Evolutionary conservation across 2,329 filamentous ascomycete genomes (phyloP).

Genomic region (Colletotrichum tabaci): DNA sequence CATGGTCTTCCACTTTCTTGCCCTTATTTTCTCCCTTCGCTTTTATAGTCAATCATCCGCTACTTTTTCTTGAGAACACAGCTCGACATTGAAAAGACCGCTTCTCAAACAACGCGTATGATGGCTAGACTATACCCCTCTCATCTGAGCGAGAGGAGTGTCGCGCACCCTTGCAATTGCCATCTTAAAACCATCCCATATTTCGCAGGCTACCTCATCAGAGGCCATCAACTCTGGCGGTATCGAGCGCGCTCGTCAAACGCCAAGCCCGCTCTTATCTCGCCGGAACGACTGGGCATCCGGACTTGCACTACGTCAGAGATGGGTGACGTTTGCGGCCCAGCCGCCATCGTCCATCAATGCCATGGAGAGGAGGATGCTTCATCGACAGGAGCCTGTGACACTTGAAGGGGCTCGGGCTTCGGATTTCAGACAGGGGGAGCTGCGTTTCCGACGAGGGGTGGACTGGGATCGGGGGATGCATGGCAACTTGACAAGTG

Average conservation of each 20-base stretch:
- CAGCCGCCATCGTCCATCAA: slow-evolving; percentile 8
- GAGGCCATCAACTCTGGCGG: background rate
- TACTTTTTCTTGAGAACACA: background rate
- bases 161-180: background rate
- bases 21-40: too few species aligned
- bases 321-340: background rate
- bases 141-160: background rate
- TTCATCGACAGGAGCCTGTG: slow-evolving; percentile 30
- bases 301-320: background rate
- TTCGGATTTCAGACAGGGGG: slow-evolving; percentile 27
- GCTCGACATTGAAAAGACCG: too few species aligned
- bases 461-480: background rate
- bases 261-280: slow-evolving; percentile 21
- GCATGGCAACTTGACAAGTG: slow-evolving; percentile 20
- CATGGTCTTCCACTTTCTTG: background rate
- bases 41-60: background rate
- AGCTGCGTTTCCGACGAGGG: background rate
- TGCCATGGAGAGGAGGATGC: slow-evolving; percentile 27
- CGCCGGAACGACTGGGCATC: slow-evolving; percentile 15
- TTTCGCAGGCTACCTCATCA: too few species aligned
- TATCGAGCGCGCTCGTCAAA: slow-evolving; percentile 29
- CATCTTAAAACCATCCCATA: background rate
- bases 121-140: background rate
- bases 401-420: slow-evolving; percentile 29
- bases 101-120: background rate